Evolutionary conservation across 2,329 filamentous ascomycete species (phyloP).

Genomic region (Scedosporium dehoogii): DNA sequence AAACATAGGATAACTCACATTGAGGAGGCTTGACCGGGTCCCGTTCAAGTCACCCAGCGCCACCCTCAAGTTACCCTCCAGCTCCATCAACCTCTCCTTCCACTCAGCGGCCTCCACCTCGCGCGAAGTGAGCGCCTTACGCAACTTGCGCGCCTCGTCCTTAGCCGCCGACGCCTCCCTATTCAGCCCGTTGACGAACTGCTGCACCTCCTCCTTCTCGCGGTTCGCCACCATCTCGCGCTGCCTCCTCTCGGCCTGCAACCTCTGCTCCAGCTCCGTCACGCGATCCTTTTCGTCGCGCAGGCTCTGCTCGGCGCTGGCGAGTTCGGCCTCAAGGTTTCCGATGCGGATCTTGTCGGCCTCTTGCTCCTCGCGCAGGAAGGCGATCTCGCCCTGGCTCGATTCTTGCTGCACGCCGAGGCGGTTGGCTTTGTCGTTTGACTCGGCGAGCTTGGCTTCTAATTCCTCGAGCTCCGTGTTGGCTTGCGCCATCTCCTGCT

Average conservation of each 20-base stretch:
- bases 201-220: slow-evolving; percentile 92
- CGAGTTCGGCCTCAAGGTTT: slow-evolving; percentile 75
- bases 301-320: slow-evolving; percentile 68
- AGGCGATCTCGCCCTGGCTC: slow-evolving; percentile 84
- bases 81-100: slow-evolving; percentile 82
- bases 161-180: slow-evolving; percentile 70
- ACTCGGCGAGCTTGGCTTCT: slow-evolving; percentile 73
- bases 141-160: slow-evolving; percentile 73
- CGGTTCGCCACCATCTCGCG: slow-evolving; percentile 76
- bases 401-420: slow-evolving; percentile 88
- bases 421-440: slow-evolving; percentile 79
- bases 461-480: slow-evolving; percentile 81
- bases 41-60: slow-evolving; percentile 81
- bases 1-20: slow-evolving; percentile 46
- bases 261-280: slow-evolving; percentile 61
- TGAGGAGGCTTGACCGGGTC: slow-evolving; percentile 74
- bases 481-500: slow-evolving; percentile 71
- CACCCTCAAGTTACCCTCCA: slow-evolving; percentile 81
- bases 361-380: slow-evolving; percentile 94
- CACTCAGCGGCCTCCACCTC: slow-evolving; percentile 85
- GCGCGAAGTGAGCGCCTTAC: slow-evolving; percentile 71
- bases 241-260: slow-evolving; percentile 73
- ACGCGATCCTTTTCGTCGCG: slow-evolving; percentile 74
- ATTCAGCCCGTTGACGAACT: slow-evolving; percentile 87
- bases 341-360: slow-evolving; percentile 96